Conservation (phyloP, 306 rosid genomes). For the Vigna unguiculata region DNA sequence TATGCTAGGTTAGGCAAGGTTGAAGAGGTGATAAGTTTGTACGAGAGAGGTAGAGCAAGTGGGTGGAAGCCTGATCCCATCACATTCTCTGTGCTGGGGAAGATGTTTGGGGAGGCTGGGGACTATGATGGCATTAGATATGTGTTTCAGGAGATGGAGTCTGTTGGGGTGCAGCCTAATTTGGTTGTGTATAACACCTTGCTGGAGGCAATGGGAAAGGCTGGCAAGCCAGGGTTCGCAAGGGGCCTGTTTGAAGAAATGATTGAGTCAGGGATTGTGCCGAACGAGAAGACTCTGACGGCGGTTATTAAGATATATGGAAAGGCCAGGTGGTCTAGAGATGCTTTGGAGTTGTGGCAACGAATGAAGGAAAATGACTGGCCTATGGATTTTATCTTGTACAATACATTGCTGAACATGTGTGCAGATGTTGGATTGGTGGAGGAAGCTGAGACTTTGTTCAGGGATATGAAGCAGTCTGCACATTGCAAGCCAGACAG, state of each 20-base stretch:
- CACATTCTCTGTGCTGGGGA: constrained; percentile 83
- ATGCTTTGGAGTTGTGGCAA: constrained; percentile 86
- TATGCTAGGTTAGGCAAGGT: constrained; percentile 86
- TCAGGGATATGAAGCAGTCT: constrained; percentile 78
- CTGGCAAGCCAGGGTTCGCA: constrained; percentile 93
- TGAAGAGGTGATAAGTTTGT: constrained; percentile 82
- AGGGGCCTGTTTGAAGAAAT: constrained; percentile 85
- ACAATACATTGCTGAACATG: constrained; percentile 92
- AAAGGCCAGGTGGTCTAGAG: constrained; percentile 90
- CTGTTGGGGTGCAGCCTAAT: constrained; percentile 79
- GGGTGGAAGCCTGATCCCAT: constrained; percentile 92
- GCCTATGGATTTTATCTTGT: constrained; percentile 91
- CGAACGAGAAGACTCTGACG: constrained; percentile 84
- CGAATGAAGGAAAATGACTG: constrained; percentile 71
- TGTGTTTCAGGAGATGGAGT: constrained; percentile 87
- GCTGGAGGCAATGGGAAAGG: constrained; percentile 97
- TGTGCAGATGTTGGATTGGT: constrained; percentile 92
- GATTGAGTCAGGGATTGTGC: constrained; percentile 73
- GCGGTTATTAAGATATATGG: constrained; percentile 91
- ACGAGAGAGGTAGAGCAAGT: constrained; percentile 88
- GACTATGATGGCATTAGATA: constrained; percentile 89
- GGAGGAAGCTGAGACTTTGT: constrained; percentile 85
- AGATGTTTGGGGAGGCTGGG: constrained; percentile 98
- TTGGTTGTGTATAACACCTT: constrained; percentile 86
- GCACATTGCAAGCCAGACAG: constrained; percentile 70